phyloP scores from a whole-genome alignment of 2,329 filamentous ascomycete species.

The Aspergillus ibericus region DNA sequence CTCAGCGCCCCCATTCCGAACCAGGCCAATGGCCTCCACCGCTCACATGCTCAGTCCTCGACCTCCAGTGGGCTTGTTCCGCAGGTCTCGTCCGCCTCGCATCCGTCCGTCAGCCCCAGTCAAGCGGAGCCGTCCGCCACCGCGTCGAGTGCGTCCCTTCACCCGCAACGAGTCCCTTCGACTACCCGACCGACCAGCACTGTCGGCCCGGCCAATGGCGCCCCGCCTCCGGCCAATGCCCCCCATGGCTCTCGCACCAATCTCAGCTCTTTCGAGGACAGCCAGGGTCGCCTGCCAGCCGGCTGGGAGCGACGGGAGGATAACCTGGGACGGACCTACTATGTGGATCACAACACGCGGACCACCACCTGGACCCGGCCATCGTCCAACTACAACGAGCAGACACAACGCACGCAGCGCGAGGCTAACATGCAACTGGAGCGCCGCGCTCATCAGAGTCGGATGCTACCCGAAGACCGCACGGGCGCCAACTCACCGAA shows the following conservation, averaged over 20 bases:
- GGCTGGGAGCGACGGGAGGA: constrained; percentile 97
- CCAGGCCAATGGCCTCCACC: constrained; percentile 45
- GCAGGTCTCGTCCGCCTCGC: constrained; percentile 31
- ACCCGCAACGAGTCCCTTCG: constrained; percentile 36
- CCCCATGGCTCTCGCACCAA: constrained; percentile 52
- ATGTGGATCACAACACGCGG: constrained; percentile 95
- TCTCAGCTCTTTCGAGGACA: constrained; percentile 92
- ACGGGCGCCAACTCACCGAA: constrained; percentile 92
- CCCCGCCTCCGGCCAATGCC: constrained; percentile 35
- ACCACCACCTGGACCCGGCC: constrained; percentile 96
- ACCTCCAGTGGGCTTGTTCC: constrained; percentile 42
- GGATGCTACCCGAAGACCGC: constrained; percentile 91
- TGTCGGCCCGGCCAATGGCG: constrained; percentile 42
- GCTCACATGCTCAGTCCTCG: constrained; percentile 34
- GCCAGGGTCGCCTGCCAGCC: constrained; percentile 85
- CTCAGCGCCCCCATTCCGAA: constrained; percentile 66
- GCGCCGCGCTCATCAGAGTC: constrained; percentile 88
- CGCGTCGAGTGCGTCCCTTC: constrained; percentile 35
- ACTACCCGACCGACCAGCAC: constrained; percentile 40
- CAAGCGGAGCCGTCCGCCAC: constrained; percentile 32
- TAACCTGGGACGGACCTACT: constrained; percentile 92
- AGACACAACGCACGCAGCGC: constrained; percentile 73
- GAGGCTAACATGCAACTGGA: constrained; percentile 92
- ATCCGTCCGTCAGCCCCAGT: constrained; percentile 28
- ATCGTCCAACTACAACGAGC: constrained; percentile 72